Conservation (phyloP, 225 moss, liverwort and hornwort genomes). For the Antitrichia curtipendula region DNA sequence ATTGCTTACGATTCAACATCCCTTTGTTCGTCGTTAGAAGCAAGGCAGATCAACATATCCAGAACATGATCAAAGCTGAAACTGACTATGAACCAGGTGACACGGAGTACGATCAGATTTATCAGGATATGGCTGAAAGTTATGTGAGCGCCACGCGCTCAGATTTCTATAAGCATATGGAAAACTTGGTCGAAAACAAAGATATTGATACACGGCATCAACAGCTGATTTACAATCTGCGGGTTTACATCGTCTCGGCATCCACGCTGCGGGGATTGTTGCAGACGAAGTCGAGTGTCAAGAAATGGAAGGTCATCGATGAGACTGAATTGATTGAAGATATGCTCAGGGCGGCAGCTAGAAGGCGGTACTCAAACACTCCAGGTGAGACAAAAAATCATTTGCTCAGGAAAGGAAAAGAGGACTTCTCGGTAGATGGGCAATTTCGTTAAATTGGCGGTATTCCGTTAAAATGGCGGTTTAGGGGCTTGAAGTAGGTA, state of each 20-base stretch:
- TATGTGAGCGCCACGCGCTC: not conserved
- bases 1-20: not conserved
- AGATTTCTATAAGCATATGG: not conserved
- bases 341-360: not conserved
- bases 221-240: not conserved
- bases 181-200: not conserved
- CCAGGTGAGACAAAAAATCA: not conserved
- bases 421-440: too few species aligned
- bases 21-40: not conserved
- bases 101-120: not conserved
- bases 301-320: not conserved
- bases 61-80: not conserved
- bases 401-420: not conserved
- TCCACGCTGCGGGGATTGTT: not conserved
- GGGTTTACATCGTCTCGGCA: not conserved
- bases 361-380: not conserved
- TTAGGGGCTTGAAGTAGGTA: too few species aligned
- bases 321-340: not conserved
- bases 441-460: too few species aligned
- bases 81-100: not conserved
- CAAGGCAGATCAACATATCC: not conserved
- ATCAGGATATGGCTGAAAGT: not conserved
- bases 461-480: too few species aligned
- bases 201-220: not conserved
- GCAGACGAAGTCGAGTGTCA: not conserved